Base-by-base conservation (phyloP, 2,329 filamentous ascomycete genomes). In the Aspergillus pseudoviridinutans region DNA sequence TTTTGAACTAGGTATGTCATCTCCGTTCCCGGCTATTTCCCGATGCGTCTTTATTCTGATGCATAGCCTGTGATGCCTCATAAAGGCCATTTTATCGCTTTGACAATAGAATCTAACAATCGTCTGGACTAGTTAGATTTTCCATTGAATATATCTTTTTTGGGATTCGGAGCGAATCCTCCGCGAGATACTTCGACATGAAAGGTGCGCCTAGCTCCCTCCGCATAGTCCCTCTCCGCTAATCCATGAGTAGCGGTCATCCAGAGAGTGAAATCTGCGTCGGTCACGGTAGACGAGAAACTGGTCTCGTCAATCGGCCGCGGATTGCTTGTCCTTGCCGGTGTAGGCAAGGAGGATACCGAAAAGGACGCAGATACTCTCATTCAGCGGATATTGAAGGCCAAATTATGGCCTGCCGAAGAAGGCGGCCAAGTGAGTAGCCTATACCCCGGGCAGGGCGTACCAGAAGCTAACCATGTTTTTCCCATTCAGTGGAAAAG, bases 221-320 rank as follows among this genome's bases (percentile, higher is more conserved):
- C 42, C 14, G 8, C 7, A 12, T 17, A n/a, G 17, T 20, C 41
- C 22, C 9, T 41, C 50, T 27, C 28, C 51, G 51, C 42, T 51
- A 51, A 41, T 42, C 61, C 65, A 57, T 64, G 22, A 7, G 4
- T 5, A 97, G 94, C 92, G 54, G 90, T 99, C 59, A 79, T 97
- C 54, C 94, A 99, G 77, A 86, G 94, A 64, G 94, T 99, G 53
- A 86, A 96, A 59, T 97, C 92, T 47, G 93, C 93, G 59, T 97
- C 93, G 7, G 94, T 99, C 67, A 94, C 92, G 1, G 93, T 99
- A 53, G 92, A 99, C 71, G 89, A 91, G 70, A 83, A 96, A 71
- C 79, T 96, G 29, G 84, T 99, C 49, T 97, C 94, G 1, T 90
- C 89, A 3, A 97, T 99, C 68, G 91, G 91, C 58, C 90, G 88